Evolutionary conservation across 2,329 filamentous ascomycete genomes (phyloP), one percentile per base, ranked within the genome.

Genomic region (Aciculosporium take): DNA sequence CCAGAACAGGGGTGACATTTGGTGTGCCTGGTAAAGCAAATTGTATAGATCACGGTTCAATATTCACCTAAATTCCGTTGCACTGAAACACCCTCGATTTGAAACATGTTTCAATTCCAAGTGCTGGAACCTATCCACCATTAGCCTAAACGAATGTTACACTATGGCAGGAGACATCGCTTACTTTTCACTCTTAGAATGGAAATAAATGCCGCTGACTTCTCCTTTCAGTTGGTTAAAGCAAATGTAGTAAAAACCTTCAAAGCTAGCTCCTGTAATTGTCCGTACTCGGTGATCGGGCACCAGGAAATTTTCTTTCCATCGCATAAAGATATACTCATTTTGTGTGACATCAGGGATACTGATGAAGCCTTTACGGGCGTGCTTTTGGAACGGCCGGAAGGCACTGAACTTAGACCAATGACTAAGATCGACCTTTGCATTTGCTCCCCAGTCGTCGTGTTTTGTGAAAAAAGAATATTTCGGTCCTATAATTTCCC

Each of bases 181-280:
- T 65, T 64, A 95, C 85, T 89, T 94, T 67, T 96, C 89, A 64
- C 88, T 96, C 67, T 94, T 94, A 10, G 85, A 84, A 65, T 98
- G 91, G 60, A 94, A 98, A 63, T 98, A 98, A 44, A 96, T 94
- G 15, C 91, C 91, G 55, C 79, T 88, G 31, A 98, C 83, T 48
- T 74, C 80, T 7, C 89, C 91, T 48, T 80, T 75, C 37, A 86
- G 67, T 62, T 96, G 89, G 60, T 96, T 94, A 67, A 96, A 96
- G 65, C 88, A 95, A 50, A 98, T 96, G 56, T 98, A 98, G 60
- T 96, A 98, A 59, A 98, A 98, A 0, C 91, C 91, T 57, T 98
- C 91, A 46, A 96, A 98, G 56, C 89, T 96, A 7, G 91, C 91
- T 15, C 91, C 91, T 27, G 79, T 84, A 46, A 98, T 94, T 9